A percentile compares a stretch with the other conserved stretches of the same genome.
These are phyloP conservation scores for Claviceps sp. DNA, from an alignment of 2,329 filamentous ascomycete genomes.

Conservation along the genomic window DNA sequence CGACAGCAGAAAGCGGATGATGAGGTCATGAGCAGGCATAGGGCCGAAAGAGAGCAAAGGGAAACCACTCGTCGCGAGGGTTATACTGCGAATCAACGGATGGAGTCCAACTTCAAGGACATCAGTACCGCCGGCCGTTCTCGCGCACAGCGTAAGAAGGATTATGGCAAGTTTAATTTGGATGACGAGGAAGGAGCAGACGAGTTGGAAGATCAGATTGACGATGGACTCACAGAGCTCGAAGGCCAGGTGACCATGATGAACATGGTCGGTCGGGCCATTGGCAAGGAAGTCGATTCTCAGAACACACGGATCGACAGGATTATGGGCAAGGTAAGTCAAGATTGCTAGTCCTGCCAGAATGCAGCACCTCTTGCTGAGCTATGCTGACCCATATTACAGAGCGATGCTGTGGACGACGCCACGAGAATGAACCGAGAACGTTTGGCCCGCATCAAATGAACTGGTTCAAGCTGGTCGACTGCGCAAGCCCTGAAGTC, in stretches of 20 bases:
- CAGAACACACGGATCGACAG: conserved; percentile 66
- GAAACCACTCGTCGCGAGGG: conserved; percentile 45
- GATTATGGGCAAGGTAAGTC: conserved; percentile 61
- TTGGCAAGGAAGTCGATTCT: conserved; percentile 59
- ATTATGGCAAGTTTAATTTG: conserved; percentile 56
- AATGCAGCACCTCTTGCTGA: background rate
- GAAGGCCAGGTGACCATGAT: conserved; percentile 56
- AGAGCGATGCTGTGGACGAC: conserved; percentile 76
- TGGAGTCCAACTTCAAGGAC: conserved; percentile 37
- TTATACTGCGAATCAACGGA: conserved; percentile 36
- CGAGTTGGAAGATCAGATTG: conserved; percentile 40
- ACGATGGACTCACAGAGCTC: conserved; percentile 49
- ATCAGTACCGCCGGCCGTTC: conserved; percentile 18
- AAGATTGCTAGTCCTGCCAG: background rate
- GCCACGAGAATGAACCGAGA: conserved; percentile 68
- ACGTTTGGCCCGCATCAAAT: conserved; percentile 49
- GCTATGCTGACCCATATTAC: conserved; percentile 17
- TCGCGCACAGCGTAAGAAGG: conserved; percentile 24
- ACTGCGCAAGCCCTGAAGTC: background rate
- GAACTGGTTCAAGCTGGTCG: conserved; percentile 2
- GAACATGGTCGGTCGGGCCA: conserved; percentile 60
- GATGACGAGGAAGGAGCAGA: conserved; percentile 45
- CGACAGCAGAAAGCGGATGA: conserved; percentile 53
- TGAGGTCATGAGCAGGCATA: conserved; percentile 55
- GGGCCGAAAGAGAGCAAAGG: conserved; percentile 50